Conservation (phyloP, 2,329 filamentous ascomycete species). For the Fusarium floridanum region DNA sequence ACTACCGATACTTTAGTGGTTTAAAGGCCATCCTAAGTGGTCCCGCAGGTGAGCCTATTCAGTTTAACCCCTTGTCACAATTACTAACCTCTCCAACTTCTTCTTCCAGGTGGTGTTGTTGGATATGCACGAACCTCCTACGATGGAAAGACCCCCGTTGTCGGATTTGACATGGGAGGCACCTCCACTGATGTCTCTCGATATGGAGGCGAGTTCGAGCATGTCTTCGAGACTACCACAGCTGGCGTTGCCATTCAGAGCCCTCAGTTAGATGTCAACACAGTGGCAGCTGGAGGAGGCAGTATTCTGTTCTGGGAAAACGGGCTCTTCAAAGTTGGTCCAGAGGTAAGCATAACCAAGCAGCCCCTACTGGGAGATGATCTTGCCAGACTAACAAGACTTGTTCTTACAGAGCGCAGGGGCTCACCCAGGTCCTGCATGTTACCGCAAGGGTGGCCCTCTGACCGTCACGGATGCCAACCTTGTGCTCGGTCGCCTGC, state of each 20-base stretch:
- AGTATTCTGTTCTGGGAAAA: constrained; percentile 74
- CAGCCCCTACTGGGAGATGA: background rate
- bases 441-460: constrained; percentile 77
- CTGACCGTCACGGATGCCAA: constrained; percentile 80
- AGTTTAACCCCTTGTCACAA: constrained; percentile 68
- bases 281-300: constrained; percentile 66
- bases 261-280: constrained; percentile 80
- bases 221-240: constrained; percentile 78
- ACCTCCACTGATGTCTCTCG: constrained; percentile 80
- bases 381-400: background rate
- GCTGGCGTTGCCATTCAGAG: constrained; percentile 77
- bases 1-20: constrained; percentile 40
- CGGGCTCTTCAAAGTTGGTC: constrained; percentile 77
- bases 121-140: constrained; percentile 78
- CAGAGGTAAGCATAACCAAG: constrained; percentile 44
- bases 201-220: constrained; percentile 76
- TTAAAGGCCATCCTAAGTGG: constrained; percentile 38
- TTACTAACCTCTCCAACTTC: constrained; percentile 71
- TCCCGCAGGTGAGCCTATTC: constrained; percentile 58
- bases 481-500: constrained; percentile 70
- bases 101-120: constrained; percentile 76
- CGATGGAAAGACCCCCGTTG: constrained; percentile 74
- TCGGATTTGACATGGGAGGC: constrained; percentile 62
- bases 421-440: constrained; percentile 77
- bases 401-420: background rate